Base-by-base conservation (phyloP, 1,284 basidiomycete genomes). In the Cutaneotrichosporon sp. region DNA sequence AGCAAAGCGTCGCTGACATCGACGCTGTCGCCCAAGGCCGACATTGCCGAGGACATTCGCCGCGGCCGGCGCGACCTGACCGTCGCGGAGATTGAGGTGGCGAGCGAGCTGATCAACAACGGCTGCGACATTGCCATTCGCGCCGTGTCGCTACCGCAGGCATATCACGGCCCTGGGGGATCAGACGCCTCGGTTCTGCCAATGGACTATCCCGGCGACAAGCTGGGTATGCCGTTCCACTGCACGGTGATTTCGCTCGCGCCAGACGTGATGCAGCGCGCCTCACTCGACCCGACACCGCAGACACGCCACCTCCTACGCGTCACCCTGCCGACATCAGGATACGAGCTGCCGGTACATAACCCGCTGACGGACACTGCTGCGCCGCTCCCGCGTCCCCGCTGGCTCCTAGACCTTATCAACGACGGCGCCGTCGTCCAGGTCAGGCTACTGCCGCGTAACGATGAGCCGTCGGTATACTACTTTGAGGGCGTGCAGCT, bases 351-450 rank as follows among this genome's bases (percentile, higher is more conserved):
- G 30, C 83, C 84, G 0, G 81, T 91, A 17, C 77, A 82, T 53
- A 88, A 92, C 74, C 90, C 90, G 8, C 74, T 92, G 59, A 90
- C 86, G 2, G 86, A 85, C 15, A 83, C 87, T 69, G 60, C 58
- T 78, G 80, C 56, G 14, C 81, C 84, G 7, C 81, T 84, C 46
- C 79, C 83, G 5, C 83, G 83, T 59, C 90, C 90, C 4, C 75
- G 77, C 45, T 93, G 90, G 90, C 71, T 88, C 55, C 69, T 81
- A 17, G 83, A 86, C 57, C 73, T 89, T 58, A 81, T 86, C 65
- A 81, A 83, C 46, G 80, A 79, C 23, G 86, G 85, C 0, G 85
- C 82, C 13, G 73, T 84, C 14, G 80, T 89, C 18, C 78, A 81
- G 37, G 71, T 88, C 39, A 76, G 77, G 51, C 80, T 89, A 37